Evolutionary conservation across 2,329 filamentous ascomycete genomes (phyloP), one percentile per base, ranked within the genome.

Genomic region (Fusarium palustre): DNA sequence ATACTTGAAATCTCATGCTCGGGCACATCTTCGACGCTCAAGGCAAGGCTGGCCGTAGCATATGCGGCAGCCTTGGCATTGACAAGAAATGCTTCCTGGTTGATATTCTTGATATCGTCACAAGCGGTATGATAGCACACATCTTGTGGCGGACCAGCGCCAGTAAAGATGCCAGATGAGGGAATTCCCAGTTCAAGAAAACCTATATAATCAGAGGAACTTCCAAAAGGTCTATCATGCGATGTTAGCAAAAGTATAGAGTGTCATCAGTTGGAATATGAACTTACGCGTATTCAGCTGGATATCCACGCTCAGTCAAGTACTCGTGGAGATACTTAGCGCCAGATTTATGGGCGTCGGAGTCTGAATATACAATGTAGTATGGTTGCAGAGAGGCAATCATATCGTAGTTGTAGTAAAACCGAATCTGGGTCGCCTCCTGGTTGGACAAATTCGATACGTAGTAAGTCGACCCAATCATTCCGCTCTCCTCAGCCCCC

Each of bases 351-450:
- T 83, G 78, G 13, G 75, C 80, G 34, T 81, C 78, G 20, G 77
- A 77, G 64, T 81, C 76, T 42, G 79, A 72, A 62, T 82, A 82
- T 41, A 84, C 76, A 34, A 72, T 70, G 68, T 77, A 83, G 34
- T 74, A 66, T 7, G 81, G 78, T n/a, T 75, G 65, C 5, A 75
- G 75, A n/a, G 80, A 83, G 22, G 79, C 81, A 48, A 91, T 89
- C 90, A 91, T 91, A 78, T 91, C 90, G 74, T 89, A 90, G 79
- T 91, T 90, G 75, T 91, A 86, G 80, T 91, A 90, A 39, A 91
- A 86, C 2, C 85, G 82, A 74, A 92, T 87, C 77, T 88, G 88
- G 64, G 84, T 78, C 0, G 76, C 74, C 54, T 82, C 79, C 7
- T 75, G 73, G 33, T 76, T 69, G 13, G 76, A 74, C 18, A 83